Evolutionary conservation across 1,284 basidiomycete species (phyloP).

Genomic region (Sporisorium graminicola): DNA sequence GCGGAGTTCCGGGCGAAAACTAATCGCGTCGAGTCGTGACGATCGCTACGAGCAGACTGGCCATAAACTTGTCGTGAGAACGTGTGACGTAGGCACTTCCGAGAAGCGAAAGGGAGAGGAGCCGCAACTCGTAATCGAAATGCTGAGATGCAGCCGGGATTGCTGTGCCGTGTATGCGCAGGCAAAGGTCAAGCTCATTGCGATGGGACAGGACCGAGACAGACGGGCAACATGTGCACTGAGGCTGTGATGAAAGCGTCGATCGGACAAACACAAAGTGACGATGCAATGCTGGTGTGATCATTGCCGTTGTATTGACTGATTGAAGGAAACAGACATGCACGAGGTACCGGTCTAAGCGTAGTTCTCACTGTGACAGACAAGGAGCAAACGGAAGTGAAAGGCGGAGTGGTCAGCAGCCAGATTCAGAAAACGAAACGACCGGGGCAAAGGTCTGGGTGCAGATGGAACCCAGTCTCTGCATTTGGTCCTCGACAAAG

Average conservation of each 20-base stretch:
- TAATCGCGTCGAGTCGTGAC: too few relatives aligned
- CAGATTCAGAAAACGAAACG: too few relatives aligned
- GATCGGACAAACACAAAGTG: neutral
- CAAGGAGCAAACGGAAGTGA: neutral
- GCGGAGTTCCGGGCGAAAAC: too few relatives aligned
- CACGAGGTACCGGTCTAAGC: slow-evolving; percentile 13
- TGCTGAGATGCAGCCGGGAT: neutral
- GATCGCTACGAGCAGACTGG: too few relatives aligned
- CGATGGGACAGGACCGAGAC: neutral
- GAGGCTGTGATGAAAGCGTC: neutral
- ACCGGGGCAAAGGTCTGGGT: neutral
- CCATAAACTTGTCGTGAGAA: too few relatives aligned
- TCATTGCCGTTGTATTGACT: neutral
- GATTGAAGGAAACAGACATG: neutral
- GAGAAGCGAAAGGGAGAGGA: too few relatives aligned
- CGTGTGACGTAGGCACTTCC: too few relatives aligned
- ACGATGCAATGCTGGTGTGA: neutral
- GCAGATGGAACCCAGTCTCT: neutral
- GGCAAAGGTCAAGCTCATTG: neutral
- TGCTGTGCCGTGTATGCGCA: neutral
- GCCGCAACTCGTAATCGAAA: too few relatives aligned
- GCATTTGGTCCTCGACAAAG: neutral
- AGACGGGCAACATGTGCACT: neutral
- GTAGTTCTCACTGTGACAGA: slow-evolving; percentile 51
- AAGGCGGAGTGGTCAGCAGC: slow-evolving; percentile 3